Evolutionary conservation across 495 filamentous ascomycete genomes (phyloP).

Genomic region (Xylona heveae): DNA sequence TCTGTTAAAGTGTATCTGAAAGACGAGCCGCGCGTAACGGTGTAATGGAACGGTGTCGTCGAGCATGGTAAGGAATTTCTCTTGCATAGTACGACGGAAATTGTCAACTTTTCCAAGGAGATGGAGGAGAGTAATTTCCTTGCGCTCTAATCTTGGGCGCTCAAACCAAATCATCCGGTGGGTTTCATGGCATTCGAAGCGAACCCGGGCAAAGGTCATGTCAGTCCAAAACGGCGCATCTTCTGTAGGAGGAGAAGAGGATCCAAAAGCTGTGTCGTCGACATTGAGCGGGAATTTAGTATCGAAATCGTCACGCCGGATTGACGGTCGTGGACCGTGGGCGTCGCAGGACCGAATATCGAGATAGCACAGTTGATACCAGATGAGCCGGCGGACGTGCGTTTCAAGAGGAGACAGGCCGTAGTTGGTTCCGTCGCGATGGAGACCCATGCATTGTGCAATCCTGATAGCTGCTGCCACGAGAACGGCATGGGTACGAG

Average conservation of each 20-base stretch:
- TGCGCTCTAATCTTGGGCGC: slow-evolving; percentile 34
- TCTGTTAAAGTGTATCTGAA: slow-evolving; percentile 35
- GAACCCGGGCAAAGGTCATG: slow-evolving; percentile 38
- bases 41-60: slow-evolving; percentile 35
- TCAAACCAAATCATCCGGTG: slow-evolving; percentile 42
- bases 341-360: slow-evolving; percentile 60
- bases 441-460: slow-evolving; percentile 59
- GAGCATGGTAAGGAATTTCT: slow-evolving; percentile 35
- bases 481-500: slow-evolving; percentile 47
- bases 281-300: slow-evolving; percentile 45
- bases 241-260: slow-evolving; percentile 14
- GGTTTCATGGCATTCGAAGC: slow-evolving; percentile 55
- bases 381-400: slow-evolving; percentile 53
- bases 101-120: slow-evolving; percentile 38
- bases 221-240: slow-evolving; percentile 39
- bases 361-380: slow-evolving; percentile 55
- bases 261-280: slow-evolving; percentile 34
- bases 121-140: slow-evolving; percentile 31
- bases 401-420: slow-evolving; percentile 43
- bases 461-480: slow-evolving; percentile 47
- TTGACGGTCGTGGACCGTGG: slow-evolving; percentile 44
- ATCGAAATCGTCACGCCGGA: slow-evolving; percentile 50
- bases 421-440: slow-evolving; percentile 40
- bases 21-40: slow-evolving; percentile 32
- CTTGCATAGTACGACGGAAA: slow-evolving; percentile 32